Percentiles rank a stretch among this genome's conserved stretches.
Evolutionary conservation across 2,329 filamentous ascomycete species (phyloP).

Genomic region (Akanthomyces uredinophilus): DNA sequence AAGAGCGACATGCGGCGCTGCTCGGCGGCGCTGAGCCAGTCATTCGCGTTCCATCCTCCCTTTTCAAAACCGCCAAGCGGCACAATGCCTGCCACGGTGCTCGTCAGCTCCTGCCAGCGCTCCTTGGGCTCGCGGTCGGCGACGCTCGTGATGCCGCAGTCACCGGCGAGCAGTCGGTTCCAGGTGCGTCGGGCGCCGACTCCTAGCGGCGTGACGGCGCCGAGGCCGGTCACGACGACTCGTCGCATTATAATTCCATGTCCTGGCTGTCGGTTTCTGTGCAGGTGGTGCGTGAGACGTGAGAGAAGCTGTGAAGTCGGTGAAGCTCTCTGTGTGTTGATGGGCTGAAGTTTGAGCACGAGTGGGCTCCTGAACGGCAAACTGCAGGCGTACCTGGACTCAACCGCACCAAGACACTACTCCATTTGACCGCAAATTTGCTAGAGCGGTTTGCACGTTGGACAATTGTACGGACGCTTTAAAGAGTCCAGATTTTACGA

Average conservation of each 20-base stretch:
- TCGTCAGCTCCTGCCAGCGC: conserved; percentile 68
- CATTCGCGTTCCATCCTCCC: conserved; percentile 45
- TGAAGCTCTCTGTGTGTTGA: not conserved
- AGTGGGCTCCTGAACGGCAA: not conserved
- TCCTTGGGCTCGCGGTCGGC: conserved; percentile 50
- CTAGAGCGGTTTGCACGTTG: too few relatives aligned
- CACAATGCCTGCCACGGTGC: conserved; percentile 79
- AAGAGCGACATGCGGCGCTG: conserved; percentile 83
- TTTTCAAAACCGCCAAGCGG: conserved; percentile 42
- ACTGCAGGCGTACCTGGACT: too few relatives aligned
- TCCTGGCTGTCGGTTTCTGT: conserved; percentile 15
- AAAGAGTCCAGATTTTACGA: too few relatives aligned
- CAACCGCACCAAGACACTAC: too few relatives aligned
- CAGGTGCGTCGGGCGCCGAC: conserved; percentile 75
- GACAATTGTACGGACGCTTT: too few relatives aligned
- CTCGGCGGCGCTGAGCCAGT: conserved; percentile 51
- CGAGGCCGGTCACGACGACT: conserved; percentile 79
- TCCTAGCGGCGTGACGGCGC: conserved; percentile 77
- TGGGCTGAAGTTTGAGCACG: not conserved
- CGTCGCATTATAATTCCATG: conserved; percentile 55
- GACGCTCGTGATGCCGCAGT: conserved; percentile 76
- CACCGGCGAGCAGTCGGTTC: conserved; percentile 70
- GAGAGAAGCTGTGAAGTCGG: not conserved
- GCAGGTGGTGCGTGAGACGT: not conserved
- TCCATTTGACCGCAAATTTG: too few relatives aligned